phyloP scores from a whole-genome alignment of 2,329 filamentous ascomycete species.

The Ceratocystis albifundus region DNA sequence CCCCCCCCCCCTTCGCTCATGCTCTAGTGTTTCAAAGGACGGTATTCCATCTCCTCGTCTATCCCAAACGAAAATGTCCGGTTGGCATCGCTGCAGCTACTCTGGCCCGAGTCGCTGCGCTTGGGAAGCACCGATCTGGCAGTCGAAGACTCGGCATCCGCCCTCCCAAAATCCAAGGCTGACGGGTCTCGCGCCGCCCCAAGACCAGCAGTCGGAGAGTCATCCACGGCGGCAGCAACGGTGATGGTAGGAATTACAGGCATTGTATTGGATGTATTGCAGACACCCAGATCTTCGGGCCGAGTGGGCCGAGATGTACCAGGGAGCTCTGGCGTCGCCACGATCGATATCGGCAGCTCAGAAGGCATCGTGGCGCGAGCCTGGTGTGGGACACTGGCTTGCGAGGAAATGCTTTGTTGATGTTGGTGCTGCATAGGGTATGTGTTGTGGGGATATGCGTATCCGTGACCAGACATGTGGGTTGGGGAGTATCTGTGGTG shows the following conservation, averaged over 20 bases:
- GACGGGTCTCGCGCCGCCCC: background rate
- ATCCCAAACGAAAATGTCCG: constrained; percentile 29
- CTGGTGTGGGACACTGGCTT: background rate
- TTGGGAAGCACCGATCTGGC: constrained; percentile 1
- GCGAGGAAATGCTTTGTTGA: constrained; percentile 1
- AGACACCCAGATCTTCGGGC: background rate
- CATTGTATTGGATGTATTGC: background rate
- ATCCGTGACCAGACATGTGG: background rate
- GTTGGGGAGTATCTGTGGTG: background rate
- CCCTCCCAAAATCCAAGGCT: background rate
- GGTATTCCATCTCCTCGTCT: constrained; percentile 28
- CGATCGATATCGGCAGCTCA: background rate
- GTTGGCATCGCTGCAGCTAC: background rate
- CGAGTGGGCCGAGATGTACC: background rate
- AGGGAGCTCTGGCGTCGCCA: background rate
- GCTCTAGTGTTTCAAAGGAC: constrained; percentile 24
- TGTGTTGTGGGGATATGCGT: background rate
- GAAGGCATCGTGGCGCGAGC: background rate
- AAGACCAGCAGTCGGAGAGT: background rate
- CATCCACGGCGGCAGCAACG: background rate
- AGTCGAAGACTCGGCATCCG: background rate
- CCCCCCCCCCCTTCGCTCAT: background rate
- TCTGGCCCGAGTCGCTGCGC: background rate
- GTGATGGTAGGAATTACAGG: background rate
- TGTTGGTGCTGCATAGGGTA: constrained; percentile 1